These are phyloP conservation scores for Lasiosphaeria ovina DNA, from an alignment of 495 filamentous ascomycete genomes.

Conservation along the genomic window DNA sequence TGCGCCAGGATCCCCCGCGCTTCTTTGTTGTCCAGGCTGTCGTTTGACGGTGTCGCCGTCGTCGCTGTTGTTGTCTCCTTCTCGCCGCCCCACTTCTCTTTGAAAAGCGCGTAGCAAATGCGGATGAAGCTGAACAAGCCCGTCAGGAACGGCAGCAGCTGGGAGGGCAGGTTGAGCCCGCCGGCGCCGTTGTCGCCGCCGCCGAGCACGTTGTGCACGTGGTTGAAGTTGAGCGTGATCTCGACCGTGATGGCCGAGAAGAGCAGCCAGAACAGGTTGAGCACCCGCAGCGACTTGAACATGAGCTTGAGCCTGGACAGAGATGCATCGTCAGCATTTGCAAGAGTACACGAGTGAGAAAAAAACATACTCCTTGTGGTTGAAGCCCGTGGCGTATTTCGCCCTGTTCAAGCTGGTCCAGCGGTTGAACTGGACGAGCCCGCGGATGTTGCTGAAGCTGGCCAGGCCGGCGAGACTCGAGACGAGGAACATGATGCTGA, in stretches of 20 bases:
- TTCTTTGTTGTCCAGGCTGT: too few relatives aligned
- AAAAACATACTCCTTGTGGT: constrained; percentile 18
- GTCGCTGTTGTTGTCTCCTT: neutral
- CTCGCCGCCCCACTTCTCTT: constrained; percentile 10
- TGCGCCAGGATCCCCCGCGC: neutral
- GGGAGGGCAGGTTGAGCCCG: constrained; percentile 20
- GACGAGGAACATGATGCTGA: constrained; percentile 23
- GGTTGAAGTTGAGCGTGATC: constrained; percentile 28
- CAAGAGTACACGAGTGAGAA: neutral
- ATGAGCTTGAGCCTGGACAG: constrained; percentile 18
- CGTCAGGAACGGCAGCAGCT: constrained; percentile 25
- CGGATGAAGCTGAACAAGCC: constrained; percentile 27
- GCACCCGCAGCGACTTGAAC: constrained; percentile 21
- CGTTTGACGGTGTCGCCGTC: neutral
- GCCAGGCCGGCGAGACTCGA: constrained; percentile 18
- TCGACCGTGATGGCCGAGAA: constrained; percentile 26
- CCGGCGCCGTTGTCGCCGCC: constrained; percentile 14
- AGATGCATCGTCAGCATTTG: neutral
- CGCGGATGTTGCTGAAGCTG: constrained; percentile 8
- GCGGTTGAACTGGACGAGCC: constrained; percentile 12
- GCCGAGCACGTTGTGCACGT: constrained; percentile 22
- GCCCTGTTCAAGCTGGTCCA: constrained; percentile 11
- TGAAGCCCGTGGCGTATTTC: constrained; percentile 28
- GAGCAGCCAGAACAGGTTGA: constrained; percentile 29
- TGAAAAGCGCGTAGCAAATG: constrained; percentile 21